These are phyloP conservation scores for Euphorbia corollata DNA, from an alignment of 441 rosid genomes.

Conservation along the genomic window DNA sequence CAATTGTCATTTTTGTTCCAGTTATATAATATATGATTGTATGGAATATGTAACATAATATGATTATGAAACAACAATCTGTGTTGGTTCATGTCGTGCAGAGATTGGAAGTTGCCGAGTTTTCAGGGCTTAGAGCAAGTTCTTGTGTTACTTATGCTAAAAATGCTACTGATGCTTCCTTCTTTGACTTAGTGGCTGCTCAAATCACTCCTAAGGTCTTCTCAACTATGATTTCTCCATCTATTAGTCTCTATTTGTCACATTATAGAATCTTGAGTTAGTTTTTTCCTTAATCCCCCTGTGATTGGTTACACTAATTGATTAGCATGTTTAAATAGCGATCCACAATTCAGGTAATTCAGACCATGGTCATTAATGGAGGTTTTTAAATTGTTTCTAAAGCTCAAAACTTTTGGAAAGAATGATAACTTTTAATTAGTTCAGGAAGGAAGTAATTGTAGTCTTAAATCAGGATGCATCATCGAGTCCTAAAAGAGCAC, in stretches of 20 bases:
- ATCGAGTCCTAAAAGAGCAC: constrained; percentile 49
- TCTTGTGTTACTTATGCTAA: constrained; percentile 32
- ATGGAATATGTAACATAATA: too few species aligned
- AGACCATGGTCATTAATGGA: not conserved
- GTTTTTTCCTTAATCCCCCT: too few species aligned
- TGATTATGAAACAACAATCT: too few species aligned
- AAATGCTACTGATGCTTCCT: constrained; percentile 46
- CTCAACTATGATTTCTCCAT: not conserved
- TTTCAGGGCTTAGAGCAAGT: constrained; percentile 64
- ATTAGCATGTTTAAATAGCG: too few species aligned
- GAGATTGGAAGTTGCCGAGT: constrained; percentile 69
- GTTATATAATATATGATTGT: too few species aligned
- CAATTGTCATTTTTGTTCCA: too few species aligned
- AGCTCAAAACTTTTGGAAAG: not conserved
- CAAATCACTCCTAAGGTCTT: constrained; percentile 65
- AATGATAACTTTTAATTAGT: not conserved
- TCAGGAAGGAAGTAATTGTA: not conserved
- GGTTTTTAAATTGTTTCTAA: not conserved
- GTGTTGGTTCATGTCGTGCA: constrained; percentile 24
- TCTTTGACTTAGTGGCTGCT: constrained; percentile 62
- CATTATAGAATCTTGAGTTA: not conserved
- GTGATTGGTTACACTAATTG: too few species aligned
- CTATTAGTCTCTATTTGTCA: not conserved
- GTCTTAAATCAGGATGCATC: constrained; percentile 34
- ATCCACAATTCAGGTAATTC: too few species aligned